A percentile compares a stretch with the other conserved stretches of the same genome.
Evolutionary conservation across 108 stramenopile species (phyloP).

Genomic region (Cyclotella sp.): DNA sequence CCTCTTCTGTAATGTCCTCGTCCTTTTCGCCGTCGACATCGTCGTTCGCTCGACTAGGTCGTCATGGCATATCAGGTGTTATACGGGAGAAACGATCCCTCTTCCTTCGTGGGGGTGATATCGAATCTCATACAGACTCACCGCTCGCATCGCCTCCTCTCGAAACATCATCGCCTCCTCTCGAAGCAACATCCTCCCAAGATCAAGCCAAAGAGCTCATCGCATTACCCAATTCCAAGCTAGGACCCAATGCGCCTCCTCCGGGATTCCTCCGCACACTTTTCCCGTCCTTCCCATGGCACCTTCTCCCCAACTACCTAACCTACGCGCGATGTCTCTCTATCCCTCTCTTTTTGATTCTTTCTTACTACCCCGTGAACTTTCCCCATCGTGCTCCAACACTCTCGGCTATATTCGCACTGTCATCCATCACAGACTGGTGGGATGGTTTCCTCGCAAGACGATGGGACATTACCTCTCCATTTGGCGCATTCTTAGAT

Average conservation of each 20-base stretch:
- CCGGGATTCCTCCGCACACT: constrained; percentile 51
- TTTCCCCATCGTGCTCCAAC: constrained; percentile 38
- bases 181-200: background rate
- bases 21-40: constrained; percentile 29
- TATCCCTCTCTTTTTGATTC: constrained; percentile 64
- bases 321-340: constrained; percentile 80
- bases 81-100: background rate
- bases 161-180: background rate
- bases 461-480: constrained; percentile 75
- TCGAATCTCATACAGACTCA: background rate
- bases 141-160: background rate
- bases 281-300: constrained; percentile 72
- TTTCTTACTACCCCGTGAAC: constrained; percentile 55
- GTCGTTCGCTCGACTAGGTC: background rate
- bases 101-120: constrained; percentile 29
- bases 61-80: background rate
- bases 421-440: constrained; percentile 89
- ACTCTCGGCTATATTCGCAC: constrained; percentile 54
- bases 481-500: constrained; percentile 96
- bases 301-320: constrained; percentile 72
- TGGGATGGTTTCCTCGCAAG: constrained; percentile 93
- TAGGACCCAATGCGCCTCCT: constrained; percentile 63
- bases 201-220: background rate
- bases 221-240: background rate
- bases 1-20: constrained; percentile 25